Evolutionary conservation across 1,284 basidiomycete species (phyloP), one percentile per base, ranked within the genome.

Genomic region (Austroboletus novae-zelandiae): DNA sequence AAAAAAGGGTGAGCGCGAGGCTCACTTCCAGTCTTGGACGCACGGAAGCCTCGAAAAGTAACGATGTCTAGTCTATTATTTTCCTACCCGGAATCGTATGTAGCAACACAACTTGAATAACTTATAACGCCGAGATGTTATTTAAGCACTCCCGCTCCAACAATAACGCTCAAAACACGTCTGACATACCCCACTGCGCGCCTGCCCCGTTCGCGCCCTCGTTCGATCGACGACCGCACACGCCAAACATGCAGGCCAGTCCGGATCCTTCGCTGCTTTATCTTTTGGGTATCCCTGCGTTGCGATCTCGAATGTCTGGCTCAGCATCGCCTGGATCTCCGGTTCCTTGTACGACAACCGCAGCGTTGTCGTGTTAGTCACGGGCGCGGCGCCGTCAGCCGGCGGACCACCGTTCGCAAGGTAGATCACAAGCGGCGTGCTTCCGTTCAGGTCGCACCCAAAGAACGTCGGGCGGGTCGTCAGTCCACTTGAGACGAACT

Each of bases 331-430:
- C 53, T 73, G 68, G 20, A 74, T 57, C 54, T 72, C 52, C 13
- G 58, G 60, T 3, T 51, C 27, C 9, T 48, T 32, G 50, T 74
- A 78, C 5, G 60, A 30, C 8, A 61, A 20, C 56, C 74, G 71
- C 9, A n/a, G 0, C 4, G 71, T 75, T 11, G 65, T 59, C 1
- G 67, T 71, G 61, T 78, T 79, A 2, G 75, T 77, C 14, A 74
- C 40, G 3, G 75, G 62, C 2, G 62, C 48, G 41, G 68, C 59
- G 6, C 73, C 74, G 20, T 64, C 54, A 27, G 65, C 61, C 9
- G 77, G 77, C 2, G 78, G 67, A 1, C 68, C 74, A 25, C 73
- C 75, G 53, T 77, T 78, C 0, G 70, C 62, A 18, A 75, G 57
- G 54, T 74, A 75, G 15, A 75, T 69, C 0, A 74, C 18, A 20